Evolutionary conservation across 176 grass and related monocot species (phyloP), one percentile per base, ranked within the genome.

Genomic region (Pharus latifolius): DNA sequence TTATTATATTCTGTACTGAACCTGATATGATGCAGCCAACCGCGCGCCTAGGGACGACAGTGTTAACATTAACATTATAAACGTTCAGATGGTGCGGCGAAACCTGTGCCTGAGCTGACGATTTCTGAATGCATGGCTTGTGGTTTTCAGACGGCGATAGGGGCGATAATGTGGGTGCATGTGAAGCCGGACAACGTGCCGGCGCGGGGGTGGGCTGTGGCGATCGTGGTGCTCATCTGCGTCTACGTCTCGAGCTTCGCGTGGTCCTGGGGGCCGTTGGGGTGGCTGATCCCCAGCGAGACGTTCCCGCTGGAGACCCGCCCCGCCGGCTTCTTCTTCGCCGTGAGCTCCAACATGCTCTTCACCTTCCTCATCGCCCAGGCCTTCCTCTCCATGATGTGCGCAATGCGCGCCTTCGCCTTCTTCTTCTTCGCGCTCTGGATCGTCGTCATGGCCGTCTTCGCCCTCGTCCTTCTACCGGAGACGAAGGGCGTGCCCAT

Each of bases 321-420:
- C 16, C 46, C 84, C 31, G 84, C 84, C 0, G 84, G 88, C 0
- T 83, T 84, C 66, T 50, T 59, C 10, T 72, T 78, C 7, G 80
- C 84, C 0, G 88, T 92, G 15, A 87, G 88, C 76, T 76, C 80
- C 37, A 91, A 91, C 72, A 83, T 91, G 84, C 76, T 91, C 47
- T 91, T 84, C 80, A 91, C 88, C 55, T 91, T 91, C 84, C 20
- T 91, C 61, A 91, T 87, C 28, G 84, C 88, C 26, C 88, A 92
- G 81, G 70, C 81, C 0, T 92, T 87, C 76, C 81, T 92, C n/a
- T 92, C 88, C 14, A 92, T 88, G 89, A 77, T 92, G 46, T 92
- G 89, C 51, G 4, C 33, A 40, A 60, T 92, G 75, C 30, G 42
- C 0, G 75, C 76, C 0, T 75, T 10, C 27, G 80, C 88, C 49